Base-by-base conservation (phyloP, 2,329 filamentous ascomycete species). In the Alternaria dauci region DNA sequence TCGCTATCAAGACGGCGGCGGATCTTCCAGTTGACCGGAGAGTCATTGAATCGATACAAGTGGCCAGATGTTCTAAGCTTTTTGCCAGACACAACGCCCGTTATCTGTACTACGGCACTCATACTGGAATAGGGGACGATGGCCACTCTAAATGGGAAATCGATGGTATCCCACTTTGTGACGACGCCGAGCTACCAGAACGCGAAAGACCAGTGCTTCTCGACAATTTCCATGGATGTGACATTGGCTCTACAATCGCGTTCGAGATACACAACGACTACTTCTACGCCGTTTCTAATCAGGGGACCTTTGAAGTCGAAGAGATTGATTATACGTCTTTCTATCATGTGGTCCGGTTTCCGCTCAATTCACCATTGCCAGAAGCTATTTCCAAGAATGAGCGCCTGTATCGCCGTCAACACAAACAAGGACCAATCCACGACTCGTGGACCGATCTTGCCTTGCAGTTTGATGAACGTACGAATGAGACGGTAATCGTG, bases 201-300 rank as follows among this genome's bases (percentile, higher is more conserved):
- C 61, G 71, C 2, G 72, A 72, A n/a, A 83, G 80, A 41, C 73
- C 77, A 6, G 72, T 89, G 5, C 79, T 86, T 34, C 78, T 92
- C 3, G 78, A 84, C 38, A 82, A 87, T 25, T 81, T 91, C 58
- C 84, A 86, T 43, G 90, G 89, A 1, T 84, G 82, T 18, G 89
- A 91, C 46, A 82, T 93, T 32, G 89, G 88, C 6, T 85, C 85
- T 11, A 88, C 87, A 0, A 81, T 91, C n/a, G 90, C 87, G 61
- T 93, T 94, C 70, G 89, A 91, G 61, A 85, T 93, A 18, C 82
- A 91, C 61, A 82, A 87, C 38, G 84, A 81, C 9, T 82, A 87
- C 66, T 87, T 94, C 41, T 93, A 93, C 67, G 89, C 85, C 0
- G 78, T 93, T 6, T 91, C 90, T 0, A 93, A 88, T 63, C 85